Base-by-base conservation (phyloP, 768 basidiomycete genomes). In the Tylopilus sp. region DNA sequence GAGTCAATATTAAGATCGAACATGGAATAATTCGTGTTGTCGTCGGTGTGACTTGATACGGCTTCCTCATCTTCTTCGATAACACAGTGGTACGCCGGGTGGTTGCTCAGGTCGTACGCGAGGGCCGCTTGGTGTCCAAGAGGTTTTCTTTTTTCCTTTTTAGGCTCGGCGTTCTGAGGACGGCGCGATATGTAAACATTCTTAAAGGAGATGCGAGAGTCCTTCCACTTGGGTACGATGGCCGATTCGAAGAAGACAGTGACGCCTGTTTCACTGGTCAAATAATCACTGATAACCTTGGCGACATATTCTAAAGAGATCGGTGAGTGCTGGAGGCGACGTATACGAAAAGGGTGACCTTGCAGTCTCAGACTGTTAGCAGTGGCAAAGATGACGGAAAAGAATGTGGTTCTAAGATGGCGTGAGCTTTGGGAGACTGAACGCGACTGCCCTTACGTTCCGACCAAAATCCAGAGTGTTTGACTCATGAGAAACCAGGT, bases 401-500 rank as follows among this genome's bases (percentile, higher is more conserved):
- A 88, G 73, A 98, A 98, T 0, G 93, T 95, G 3, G 97, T 98
- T 18, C 93, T 88, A 18, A 26, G 21, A 22, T 22, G 40, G 44
- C 18, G 30, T 63, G 18, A 61, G 51, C n/a, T 6, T 21, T 15
- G n/a, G 18, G 17, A 35, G 17, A 28, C 12, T 13, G 39, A 1
- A 21, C 4, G 28, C 9, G 0, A 4, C 6, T 1, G 0, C 6
- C 36, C 67, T 56, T 47, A 70, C 67, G 67, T 98, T 70, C 94
- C 94, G 44, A 99, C 78, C 45, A 98, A 71, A 55, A 99, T 88
- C 95, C 97, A 98, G 3, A 95, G 71, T 2, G 93, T 91, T 62
- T 98, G 94, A 63, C 95, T 95, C 76, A 98, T 85, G 45, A 99
- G 73, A 58, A 97, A 93, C 90, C 93, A 95, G 47, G 91, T 94